Conservation (phyloP, 106 monocot genomes). For the Dendrobium catenatum region DNA sequence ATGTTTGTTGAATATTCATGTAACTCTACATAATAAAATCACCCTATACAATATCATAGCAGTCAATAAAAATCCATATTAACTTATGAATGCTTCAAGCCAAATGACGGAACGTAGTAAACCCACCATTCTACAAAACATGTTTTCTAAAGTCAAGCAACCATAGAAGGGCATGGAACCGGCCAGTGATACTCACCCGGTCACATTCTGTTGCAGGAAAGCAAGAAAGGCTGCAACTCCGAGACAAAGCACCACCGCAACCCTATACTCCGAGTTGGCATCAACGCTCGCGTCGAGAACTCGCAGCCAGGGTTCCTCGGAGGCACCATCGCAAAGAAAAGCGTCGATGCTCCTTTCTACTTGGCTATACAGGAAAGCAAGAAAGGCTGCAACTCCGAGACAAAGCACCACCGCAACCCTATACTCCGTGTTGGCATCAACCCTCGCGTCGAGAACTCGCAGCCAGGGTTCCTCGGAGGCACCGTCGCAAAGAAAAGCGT, state of each 20-base stretch:
- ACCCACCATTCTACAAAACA: no score
- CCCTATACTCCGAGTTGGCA: conserved; percentile 26
- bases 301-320: conserved; percentile 37
- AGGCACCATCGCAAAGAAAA: conserved; percentile 29
- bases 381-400: conserved; percentile 63
- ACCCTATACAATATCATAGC: no score
- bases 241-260: conserved; percentile 48
- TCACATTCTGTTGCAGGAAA: conserved; percentile 78
- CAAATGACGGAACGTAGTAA: no score
- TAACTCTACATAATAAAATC: no score
- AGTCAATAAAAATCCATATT: no score
- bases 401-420: conserved; percentile 50
- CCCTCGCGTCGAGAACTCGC: conserved; percentile 16
- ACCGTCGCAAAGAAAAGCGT: conserved; percentile 30
- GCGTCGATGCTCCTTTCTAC: conserved; percentile 31
- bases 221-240: conserved; percentile 73
- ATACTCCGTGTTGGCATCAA: conserved; percentile 19
- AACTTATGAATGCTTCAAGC: no score
- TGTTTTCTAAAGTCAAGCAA: not conserved
- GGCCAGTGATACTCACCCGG: conserved; percentile 44
- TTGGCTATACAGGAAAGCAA: conserved; percentile 57
- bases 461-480: conserved; percentile 35
- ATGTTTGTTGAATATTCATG: no score
- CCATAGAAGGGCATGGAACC: no score
- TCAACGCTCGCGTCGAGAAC: conserved; percentile 18